Conservation (phyloP, 441 rosid genomes). For the Aleurites moluccanus region DNA sequence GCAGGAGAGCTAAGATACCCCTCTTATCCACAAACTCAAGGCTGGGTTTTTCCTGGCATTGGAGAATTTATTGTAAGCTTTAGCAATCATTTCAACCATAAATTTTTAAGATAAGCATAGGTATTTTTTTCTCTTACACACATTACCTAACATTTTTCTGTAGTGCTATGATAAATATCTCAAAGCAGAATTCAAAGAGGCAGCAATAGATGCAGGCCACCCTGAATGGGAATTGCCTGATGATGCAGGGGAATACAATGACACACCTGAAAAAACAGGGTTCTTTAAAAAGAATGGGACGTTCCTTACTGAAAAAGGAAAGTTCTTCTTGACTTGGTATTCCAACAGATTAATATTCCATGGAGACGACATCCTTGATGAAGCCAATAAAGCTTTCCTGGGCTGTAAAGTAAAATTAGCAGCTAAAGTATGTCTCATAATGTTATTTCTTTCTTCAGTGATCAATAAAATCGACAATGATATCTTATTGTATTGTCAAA, state of each 20-base stretch:
- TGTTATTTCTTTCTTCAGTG: neutral
- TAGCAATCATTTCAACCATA: neutral
- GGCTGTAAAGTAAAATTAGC: conserved; percentile 80
- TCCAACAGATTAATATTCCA: conserved; percentile 63
- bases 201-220: conserved; percentile 57
- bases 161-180: conserved; percentile 76
- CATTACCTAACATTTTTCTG: conserved; percentile 9
- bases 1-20: conserved; percentile 91
- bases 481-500: conserved; percentile 6
- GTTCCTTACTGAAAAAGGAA: conserved; percentile 55
- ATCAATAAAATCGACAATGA: neutral
- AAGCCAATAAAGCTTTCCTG: conserved; percentile 63
- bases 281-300: conserved; percentile 61
- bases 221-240: conserved; percentile 75
- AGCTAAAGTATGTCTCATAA: conserved; percentile 47
- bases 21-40: conserved; percentile 64
- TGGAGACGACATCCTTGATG: conserved; percentile 73
- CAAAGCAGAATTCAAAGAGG: conserved; percentile 60
- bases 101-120: neutral
- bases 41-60: conserved; percentile 80
- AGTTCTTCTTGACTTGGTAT: conserved; percentile 81
- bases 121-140: neutral
- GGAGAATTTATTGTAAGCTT: conserved; percentile 81
- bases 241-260: conserved; percentile 65
- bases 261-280: conserved; percentile 52